Base-by-base conservation (phyloP, 2,329 filamentous ascomycete species). In the Colletotrichum sp. region DNA sequence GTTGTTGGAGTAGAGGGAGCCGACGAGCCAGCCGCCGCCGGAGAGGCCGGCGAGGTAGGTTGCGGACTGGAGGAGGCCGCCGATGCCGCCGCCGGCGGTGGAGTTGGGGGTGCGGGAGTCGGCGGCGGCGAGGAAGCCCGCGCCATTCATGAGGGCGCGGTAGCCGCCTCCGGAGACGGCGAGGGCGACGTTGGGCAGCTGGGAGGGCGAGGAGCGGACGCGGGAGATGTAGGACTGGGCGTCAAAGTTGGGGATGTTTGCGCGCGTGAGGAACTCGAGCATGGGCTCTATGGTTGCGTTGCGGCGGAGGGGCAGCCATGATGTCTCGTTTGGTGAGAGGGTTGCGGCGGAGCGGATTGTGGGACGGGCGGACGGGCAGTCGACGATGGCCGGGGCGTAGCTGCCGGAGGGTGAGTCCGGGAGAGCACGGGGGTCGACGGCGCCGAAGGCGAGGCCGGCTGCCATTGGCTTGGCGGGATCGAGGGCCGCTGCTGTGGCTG, bases 131-230 rank as follows among this genome's bases (percentile, higher is more conserved):
- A 98, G 78, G 57, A 93, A 93, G 74, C 95, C 95, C 18, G 93
- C 95, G 47, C 94, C 95, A 80, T 94, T 96, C 86, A 96, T 87
- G 85, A 97, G 87, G n/a, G 95, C 95, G 70, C 95, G 89, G 81
- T 97, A 98, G 43, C 95, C 95, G 80, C 95, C 95, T 15, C 95
- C 95, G 0, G 94, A 97, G 58, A 94, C 86, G 13, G 95, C 94
- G 75, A 98, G 90, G 18, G 88, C 95, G 75, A 98, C 92, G 77
- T 87, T 88, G 66, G 88, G 88, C 74, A 88, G 82, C 31, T 84
- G 82, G 0, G 43, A 93, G 91, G 76, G 92, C 80, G 95, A 94
- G 81, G 93, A 92, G 34, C 90, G 82, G 74, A 91, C 83, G 73
- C 84, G 84, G 68, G 92, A 87, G 78, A 98, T 91, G 81, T 97